phyloP scores from a whole-genome alignment of 140 eudicot species.

The Flaveria floridana region DNA sequence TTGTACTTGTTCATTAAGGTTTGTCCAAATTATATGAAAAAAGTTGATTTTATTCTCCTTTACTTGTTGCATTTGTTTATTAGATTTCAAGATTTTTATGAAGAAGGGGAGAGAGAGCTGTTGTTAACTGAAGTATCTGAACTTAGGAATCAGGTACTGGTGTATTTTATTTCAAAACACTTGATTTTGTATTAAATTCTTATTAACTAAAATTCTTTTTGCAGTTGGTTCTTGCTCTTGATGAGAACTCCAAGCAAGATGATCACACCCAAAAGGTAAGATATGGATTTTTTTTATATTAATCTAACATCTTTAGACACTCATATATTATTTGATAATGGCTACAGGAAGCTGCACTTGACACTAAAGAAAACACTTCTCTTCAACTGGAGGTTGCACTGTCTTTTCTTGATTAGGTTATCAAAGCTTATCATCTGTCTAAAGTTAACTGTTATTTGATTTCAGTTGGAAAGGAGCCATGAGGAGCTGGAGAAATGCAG shows the following conservation, averaged over 20 bases:
- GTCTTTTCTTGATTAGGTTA: conserved; percentile 20
- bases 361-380: conserved; percentile 42
- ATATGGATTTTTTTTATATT: conserved; percentile 23
- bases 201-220: conserved; percentile 17
- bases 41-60: not conserved
- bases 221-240: conserved; percentile 60
- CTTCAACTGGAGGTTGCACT: conserved; percentile 56
- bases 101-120: conserved; percentile 92
- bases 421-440: conserved; percentile 17
- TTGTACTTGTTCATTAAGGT: not conserved
- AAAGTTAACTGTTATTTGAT: conserved; percentile 11
- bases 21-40: not conserved
- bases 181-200: conserved; percentile 5
- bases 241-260: conserved; percentile 54
- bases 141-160: conserved; percentile 73
- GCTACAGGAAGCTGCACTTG: conserved; percentile 47
- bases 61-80: conserved; percentile 11
- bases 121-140: conserved; percentile 73
- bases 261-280: conserved; percentile 35
- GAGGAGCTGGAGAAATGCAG: conserved; percentile 66
- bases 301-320: conserved; percentile 1
- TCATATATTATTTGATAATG: conserved; percentile 8
- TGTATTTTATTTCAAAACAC: not conserved
- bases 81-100: conserved; percentile 84
- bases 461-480: conserved; percentile 63